phyloP scores from a whole-genome alignment of 2,329 filamentous ascomycete genomes.

The Cercospora zeae-maydis region DNA sequence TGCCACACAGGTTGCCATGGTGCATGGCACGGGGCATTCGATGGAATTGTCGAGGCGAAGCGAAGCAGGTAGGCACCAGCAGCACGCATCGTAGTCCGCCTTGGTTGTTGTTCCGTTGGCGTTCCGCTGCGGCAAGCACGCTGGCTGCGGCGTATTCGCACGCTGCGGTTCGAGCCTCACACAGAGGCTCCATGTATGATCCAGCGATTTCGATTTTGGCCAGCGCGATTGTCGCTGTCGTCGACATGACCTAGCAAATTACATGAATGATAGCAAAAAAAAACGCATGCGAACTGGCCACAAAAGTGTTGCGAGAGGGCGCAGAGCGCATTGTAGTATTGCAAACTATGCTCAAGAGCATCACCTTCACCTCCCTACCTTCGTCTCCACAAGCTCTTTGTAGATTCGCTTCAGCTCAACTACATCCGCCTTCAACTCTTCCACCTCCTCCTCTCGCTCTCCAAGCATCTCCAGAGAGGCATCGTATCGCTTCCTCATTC shows the following conservation, averaged over 20 bases:
- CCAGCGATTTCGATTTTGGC: not conserved
- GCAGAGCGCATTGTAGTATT: not conserved
- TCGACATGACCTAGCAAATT: not conserved
- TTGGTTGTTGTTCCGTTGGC: not conserved
- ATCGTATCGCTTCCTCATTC: slow-evolving; percentile 74
- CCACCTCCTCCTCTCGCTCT: slow-evolving; percentile 93
- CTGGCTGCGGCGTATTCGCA: not conserved
- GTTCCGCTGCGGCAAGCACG: too few species aligned
- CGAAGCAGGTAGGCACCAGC: not conserved
- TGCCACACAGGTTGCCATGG: too few species aligned
- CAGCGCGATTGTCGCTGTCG: not conserved
- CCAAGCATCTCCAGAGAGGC: slow-evolving; percentile 91
- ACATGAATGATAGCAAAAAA: not conserved
- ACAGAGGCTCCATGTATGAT: not conserved
- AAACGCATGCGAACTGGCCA: not conserved
- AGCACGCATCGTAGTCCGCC: not conserved
- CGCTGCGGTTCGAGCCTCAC: not conserved
- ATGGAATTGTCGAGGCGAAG: not conserved
- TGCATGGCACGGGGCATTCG: not conserved
- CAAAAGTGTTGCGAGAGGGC: not conserved
- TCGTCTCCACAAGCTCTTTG: slow-evolving; percentile 73
- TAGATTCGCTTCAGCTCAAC: slow-evolving; percentile 95
- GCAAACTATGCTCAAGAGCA: not conserved
- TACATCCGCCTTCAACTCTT: slow-evolving; percentile 85
- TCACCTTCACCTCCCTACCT: slow-evolving; percentile 21